phyloP scores from a whole-genome alignment of 139 green algal species.

The Monoraphidium neglectum region DNA sequence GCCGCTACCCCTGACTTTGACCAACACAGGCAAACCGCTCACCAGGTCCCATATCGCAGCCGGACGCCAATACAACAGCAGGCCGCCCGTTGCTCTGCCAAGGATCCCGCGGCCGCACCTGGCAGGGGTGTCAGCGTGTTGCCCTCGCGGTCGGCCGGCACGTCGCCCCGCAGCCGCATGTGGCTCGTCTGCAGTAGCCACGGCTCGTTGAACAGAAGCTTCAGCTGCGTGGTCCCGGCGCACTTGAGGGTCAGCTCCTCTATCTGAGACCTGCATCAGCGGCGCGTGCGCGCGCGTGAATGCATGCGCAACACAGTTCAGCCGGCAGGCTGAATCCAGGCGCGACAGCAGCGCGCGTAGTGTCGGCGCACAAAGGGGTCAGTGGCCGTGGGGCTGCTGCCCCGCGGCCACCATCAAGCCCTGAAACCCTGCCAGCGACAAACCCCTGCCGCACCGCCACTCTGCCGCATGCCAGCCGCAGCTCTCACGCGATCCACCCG shows the following conservation, averaged over 20 bases:
- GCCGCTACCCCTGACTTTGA: no score
- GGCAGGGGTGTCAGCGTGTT: conserved; percentile 15
- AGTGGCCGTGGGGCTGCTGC: no score
- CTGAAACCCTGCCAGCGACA: no score
- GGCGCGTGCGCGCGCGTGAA: no score
- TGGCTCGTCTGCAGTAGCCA: conserved; percentile 46
- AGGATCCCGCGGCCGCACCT: no score
- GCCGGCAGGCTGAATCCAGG: no score
- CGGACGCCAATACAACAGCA: background rate
- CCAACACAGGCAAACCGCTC: no score
- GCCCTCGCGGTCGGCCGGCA: conserved; percentile 47
- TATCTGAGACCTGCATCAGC: conserved; percentile 38
- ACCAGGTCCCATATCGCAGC: background rate
- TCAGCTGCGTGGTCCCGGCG: conserved; percentile 45
- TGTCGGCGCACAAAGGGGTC: no score
- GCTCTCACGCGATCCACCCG: background rate
- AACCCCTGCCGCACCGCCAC: no score
- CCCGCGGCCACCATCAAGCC: no score
- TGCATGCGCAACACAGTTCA: no score
- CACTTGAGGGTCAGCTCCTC: conserved; percentile 58
- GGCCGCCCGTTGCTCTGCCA: background rate
- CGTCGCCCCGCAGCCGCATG: conserved; percentile 30
- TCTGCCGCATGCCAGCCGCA: background rate
- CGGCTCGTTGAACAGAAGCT: conserved; percentile 61
- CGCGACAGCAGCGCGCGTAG: no score